A percentile compares a stretch with the other conserved stretches of the same genome.
Evolutionary conservation across 2,329 filamentous ascomycete species (phyloP).

Genomic region (Sarocladium kiliense): DNA sequence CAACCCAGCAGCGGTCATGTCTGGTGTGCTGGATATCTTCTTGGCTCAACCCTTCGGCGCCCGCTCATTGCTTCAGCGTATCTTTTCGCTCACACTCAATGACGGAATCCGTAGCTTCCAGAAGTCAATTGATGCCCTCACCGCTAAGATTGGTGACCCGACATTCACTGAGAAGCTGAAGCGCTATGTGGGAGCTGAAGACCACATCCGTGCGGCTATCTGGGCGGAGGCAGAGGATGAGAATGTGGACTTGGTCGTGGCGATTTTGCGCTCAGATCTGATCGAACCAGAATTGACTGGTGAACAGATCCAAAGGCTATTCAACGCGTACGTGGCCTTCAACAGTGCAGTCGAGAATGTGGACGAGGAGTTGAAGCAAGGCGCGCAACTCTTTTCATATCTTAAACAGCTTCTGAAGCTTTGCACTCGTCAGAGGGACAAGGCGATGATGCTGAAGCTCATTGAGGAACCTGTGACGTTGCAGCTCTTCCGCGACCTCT

Average conservation of each 20-base stretch:
- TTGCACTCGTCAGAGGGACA: conserved; percentile 85
- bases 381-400: conserved; percentile 87
- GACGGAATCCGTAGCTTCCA: conserved; percentile 88
- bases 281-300: conserved; percentile 66
- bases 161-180: conserved; percentile 77
- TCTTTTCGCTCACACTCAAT: conserved; percentile 85
- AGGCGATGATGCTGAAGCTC: conserved; percentile 92
- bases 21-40: conserved; percentile 90
- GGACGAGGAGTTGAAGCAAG: conserved; percentile 82
- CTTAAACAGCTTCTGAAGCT: conserved; percentile 93
- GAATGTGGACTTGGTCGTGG: conserved; percentile 78
- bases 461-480: conserved; percentile 97
- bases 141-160: conserved; percentile 72
- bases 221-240: conserved; percentile 68
- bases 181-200: conserved; percentile 69
- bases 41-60: conserved; percentile 91
- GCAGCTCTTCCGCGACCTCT: conserved; percentile 91
- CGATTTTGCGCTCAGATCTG: conserved; percentile 73
- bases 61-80: conserved; percentile 84
- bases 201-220: conserved; percentile 68
- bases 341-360: conserved; percentile 89
- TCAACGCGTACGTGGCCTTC: conserved; percentile 95
- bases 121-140: conserved; percentile 75
- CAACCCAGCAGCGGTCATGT: conserved; percentile 96
- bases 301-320: conserved; percentile 76